phyloP scores from a whole-genome alignment of 73 alveolate species.

The Paramecium primaurelia region DNA sequence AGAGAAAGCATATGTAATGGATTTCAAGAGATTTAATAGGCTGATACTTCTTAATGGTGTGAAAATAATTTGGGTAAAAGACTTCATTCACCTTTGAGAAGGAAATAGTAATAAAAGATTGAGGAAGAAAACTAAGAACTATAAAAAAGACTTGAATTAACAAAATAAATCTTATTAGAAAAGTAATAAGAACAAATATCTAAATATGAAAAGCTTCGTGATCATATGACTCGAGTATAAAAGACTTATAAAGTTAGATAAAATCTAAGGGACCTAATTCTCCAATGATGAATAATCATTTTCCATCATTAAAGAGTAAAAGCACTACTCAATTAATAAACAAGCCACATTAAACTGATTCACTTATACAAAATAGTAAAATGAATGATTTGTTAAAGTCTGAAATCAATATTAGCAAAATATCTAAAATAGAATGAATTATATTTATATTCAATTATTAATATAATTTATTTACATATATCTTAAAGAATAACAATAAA shows the following conservation, averaged over 20 bases:
- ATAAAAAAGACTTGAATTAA: background rate
- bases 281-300: background rate
- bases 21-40: background rate
- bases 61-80: background rate
- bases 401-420: conserved; percentile 32
- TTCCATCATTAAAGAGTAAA: background rate
- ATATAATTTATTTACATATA: background rate
- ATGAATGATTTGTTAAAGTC: background rate
- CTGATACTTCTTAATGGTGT: conserved; percentile 24
- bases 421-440: conserved; percentile 43
- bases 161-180: background rate
- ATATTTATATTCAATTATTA: background rate
- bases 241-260: background rate
- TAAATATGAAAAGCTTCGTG: background rate
- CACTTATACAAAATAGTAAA: background rate
- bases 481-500: background rate
- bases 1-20: conserved; percentile 13
- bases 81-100: conserved; percentile 1
- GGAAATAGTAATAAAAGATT: background rate
- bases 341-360: background rate
- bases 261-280: background rate
- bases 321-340: background rate
- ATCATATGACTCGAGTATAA: conserved; percentile 45
- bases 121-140: conserved; percentile 18
- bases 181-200: conserved; percentile 9